Evolutionary conservation across 805 yeast species (phyloP).

Genomic region (Metschnikowia noctiluminum): DNA sequence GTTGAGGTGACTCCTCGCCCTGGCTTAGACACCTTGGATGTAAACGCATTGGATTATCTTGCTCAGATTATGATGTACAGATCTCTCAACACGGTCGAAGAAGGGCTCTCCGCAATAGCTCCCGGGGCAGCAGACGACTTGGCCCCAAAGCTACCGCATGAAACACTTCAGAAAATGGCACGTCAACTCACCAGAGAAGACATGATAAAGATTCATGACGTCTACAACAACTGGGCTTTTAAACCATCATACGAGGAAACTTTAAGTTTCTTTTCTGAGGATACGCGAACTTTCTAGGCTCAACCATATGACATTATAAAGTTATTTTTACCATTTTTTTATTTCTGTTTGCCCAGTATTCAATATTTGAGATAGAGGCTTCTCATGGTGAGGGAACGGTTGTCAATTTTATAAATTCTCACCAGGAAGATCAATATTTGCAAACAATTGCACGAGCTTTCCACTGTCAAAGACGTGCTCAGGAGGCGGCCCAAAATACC

Average conservation of each 20-base stretch:
- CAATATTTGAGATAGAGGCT: not conserved
- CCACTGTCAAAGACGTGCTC: conserved; percentile 53
- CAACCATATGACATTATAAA: too few species aligned
- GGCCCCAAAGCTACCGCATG: conserved; percentile 22
- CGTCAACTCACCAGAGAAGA: conserved; percentile 53
- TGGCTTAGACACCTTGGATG: conserved; percentile 23
- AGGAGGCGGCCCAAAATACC: conserved; percentile 45
- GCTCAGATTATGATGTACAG: conserved; percentile 30
- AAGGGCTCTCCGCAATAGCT: conserved; percentile 56
- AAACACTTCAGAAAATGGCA: conserved; percentile 44
- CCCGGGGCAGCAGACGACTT: conserved; percentile 74
- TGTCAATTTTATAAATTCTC: conserved; percentile 1
- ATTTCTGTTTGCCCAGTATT: not conserved
- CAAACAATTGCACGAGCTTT: conserved; percentile 46
- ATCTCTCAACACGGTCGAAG: conserved; percentile 42
- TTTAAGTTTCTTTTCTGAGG: conserved; percentile 15
- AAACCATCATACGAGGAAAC: conserved; percentile 51
- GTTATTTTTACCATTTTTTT: too few species aligned
- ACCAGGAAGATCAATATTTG: conserved; percentile 24
- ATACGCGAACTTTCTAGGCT: conserved; percentile 12
- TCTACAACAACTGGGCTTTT: conserved; percentile 79
- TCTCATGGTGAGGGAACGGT: too few species aligned
- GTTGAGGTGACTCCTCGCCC: conserved; percentile 51
- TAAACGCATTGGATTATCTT: conserved; percentile 66
- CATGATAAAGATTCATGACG: conserved; percentile 46